phyloP scores from a whole-genome alignment of 139 green algal species.

The Haematococcus sp. region DNA sequence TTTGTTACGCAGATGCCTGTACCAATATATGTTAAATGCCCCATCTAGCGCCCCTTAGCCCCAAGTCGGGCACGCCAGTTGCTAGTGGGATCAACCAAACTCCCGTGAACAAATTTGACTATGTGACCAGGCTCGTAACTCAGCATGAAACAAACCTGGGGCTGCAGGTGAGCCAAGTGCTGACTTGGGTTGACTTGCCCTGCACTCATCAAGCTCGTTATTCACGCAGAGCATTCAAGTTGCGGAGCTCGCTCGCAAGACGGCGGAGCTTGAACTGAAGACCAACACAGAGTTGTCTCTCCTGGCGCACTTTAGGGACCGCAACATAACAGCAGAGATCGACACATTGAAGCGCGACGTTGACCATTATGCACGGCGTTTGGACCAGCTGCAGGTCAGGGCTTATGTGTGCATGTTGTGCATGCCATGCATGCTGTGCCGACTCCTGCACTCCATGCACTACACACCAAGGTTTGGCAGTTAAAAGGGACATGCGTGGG shows the following conservation, averaged over 20 bases:
- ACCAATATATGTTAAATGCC: too few species aligned
- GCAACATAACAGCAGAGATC: neutral
- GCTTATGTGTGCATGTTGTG: too few species aligned
- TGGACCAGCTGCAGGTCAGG: too few species aligned
- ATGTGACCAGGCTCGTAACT: slow-evolving; percentile 3
- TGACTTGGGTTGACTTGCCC: neutral
- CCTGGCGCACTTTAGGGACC: neutral
- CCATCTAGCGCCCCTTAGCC: neutral
- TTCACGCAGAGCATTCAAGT: slow-evolving; percentile 4
- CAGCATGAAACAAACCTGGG: neutral
- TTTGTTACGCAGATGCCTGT: too few species aligned
- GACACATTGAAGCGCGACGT: neutral
- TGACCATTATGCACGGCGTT: neutral
- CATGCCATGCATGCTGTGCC: too few species aligned
- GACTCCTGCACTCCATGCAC: too few species aligned
- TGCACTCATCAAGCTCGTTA: neutral
- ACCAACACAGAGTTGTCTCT: neutral
- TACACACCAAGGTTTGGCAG: too few species aligned
- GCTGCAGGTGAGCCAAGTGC: neutral
- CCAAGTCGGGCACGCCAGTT: neutral
- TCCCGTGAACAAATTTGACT: slow-evolving; percentile 10
- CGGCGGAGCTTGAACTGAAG: neutral
- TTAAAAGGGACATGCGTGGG: too few species aligned
- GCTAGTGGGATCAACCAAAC: neutral
- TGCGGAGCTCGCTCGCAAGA: neutral